Evolutionary conservation across 345 rosid species (phyloP).

Genomic region (Salix koriyanagi): DNA sequence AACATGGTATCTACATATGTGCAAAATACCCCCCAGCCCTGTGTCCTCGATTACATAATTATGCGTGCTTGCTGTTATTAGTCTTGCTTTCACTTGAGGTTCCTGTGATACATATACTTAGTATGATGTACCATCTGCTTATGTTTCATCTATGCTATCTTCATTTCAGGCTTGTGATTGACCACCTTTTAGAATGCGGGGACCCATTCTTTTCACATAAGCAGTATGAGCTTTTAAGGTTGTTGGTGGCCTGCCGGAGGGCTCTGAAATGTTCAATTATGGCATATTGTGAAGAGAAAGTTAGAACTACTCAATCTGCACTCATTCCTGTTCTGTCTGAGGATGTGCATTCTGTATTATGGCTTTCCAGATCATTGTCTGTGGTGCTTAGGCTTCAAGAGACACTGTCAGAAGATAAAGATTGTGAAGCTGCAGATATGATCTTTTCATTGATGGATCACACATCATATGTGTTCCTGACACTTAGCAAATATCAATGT

Average conservation of each 20-base stretch:
- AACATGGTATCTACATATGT: background rate
- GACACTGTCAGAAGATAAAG: constrained; percentile 17
- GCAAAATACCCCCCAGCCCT: background rate
- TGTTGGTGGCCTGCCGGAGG: constrained; percentile 66
- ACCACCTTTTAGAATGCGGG: constrained; percentile 31
- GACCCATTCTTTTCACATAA: constrained; percentile 27
- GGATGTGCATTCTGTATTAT: constrained; percentile 40
- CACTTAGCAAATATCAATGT: constrained; percentile 43
- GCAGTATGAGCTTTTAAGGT: constrained; percentile 42
- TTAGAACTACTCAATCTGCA: constrained; percentile 29
- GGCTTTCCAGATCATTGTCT: constrained; percentile 73
- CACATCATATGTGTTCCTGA: constrained; percentile 59
- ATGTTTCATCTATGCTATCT: background rate
- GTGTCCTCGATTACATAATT: background rate
- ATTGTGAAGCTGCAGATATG: constrained; percentile 25
- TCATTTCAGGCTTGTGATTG: constrained; percentile 43
- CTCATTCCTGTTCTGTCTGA: constrained; percentile 37
- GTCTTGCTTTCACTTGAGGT: background rate
- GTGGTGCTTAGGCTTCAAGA: constrained; percentile 37
- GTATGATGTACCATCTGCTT: background rate
- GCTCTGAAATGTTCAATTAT: constrained; percentile 55
- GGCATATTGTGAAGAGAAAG: constrained; percentile 43
- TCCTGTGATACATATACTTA: background rate
- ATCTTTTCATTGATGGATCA: constrained; percentile 69
- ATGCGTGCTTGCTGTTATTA: background rate